These are phyloP conservation scores for Alloteropsis semialata DNA, from an alignment of 176 grass and related monocot genomes.

Conservation along the genomic window DNA sequence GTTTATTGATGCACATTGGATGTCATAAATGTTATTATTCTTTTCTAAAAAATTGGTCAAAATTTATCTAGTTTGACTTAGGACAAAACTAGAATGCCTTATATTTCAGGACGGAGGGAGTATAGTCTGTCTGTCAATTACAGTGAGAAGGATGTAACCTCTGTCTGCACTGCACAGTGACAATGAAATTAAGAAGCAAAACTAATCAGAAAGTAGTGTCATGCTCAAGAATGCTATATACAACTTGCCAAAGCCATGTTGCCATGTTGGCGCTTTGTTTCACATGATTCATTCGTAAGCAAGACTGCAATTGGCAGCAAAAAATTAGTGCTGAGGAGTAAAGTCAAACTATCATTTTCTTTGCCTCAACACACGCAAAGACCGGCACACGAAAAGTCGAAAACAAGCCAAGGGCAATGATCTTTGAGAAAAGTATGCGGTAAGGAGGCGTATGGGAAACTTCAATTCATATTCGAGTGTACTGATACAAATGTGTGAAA, in stretches of 20 bases:
- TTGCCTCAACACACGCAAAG: neutral
- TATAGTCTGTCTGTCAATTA: neutral
- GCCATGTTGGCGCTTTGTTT: neutral
- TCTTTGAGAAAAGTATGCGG: neutral
- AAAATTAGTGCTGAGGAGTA: neutral
- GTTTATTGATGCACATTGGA: too few species aligned
- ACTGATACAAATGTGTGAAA: constrained; percentile 24
- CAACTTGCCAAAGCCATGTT: neutral
- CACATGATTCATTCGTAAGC: neutral
- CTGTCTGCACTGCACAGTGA: neutral
- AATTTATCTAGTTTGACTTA: too few species aligned
- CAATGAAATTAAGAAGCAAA: neutral
- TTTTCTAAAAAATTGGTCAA: too few species aligned
- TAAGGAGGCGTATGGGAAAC: neutral
- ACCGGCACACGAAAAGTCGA: neutral
- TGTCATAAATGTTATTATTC: too few species aligned
- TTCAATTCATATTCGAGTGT: constrained; percentile 28
- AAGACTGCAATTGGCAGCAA: neutral
- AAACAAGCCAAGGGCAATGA: neutral
- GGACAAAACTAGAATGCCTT: too few species aligned
- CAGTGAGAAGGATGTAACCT: neutral
- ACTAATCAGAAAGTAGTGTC: neutral
- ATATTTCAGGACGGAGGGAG: too few species aligned
- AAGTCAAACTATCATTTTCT: constrained; percentile 1
- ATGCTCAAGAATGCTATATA: neutral